Conservation (phyloP, 2,329 filamentous ascomycete genomes). For the Leptographium radiaticola region DNA sequence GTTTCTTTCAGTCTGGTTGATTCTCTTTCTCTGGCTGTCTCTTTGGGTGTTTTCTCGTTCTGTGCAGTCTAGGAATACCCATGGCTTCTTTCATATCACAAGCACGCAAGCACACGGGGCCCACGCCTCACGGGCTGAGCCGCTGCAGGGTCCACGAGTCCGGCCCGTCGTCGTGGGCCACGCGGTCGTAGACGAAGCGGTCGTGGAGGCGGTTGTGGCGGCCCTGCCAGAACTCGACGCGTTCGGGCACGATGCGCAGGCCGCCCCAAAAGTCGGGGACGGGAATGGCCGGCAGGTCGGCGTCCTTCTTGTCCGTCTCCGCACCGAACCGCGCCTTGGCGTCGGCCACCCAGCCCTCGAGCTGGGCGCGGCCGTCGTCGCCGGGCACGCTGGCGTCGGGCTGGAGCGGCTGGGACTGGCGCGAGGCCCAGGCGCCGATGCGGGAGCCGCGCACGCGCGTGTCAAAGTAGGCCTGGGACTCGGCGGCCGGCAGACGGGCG, state of each 20-base stretch:
- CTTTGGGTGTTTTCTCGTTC: background rate
- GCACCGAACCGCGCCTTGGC: constrained; percentile 64
- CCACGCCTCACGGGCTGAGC: constrained; percentile 49
- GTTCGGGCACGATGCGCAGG: constrained; percentile 68
- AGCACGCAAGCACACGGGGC: background rate
- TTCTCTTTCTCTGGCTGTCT: background rate
- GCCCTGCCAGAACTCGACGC: constrained; percentile 94
- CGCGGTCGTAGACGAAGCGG: constrained; percentile 71
- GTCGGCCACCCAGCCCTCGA: constrained; percentile 68
- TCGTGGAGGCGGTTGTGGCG: constrained; percentile 83
- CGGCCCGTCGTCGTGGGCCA: constrained; percentile 18
- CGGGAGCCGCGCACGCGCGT: constrained; percentile 64
- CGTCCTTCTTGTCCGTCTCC: constrained; percentile 55
- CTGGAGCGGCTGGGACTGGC: constrained; percentile 64
- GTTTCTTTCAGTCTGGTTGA: background rate
- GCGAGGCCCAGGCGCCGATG: constrained; percentile 86
- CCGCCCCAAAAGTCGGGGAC: constrained; percentile 94
- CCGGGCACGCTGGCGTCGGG: constrained; percentile 16
- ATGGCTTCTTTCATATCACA: background rate
- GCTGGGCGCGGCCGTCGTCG: constrained; percentile 56
- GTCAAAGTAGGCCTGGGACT: constrained; percentile 59
- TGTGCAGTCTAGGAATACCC: background rate
- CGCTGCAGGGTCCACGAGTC: constrained; percentile 54
- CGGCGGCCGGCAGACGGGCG: constrained; percentile 51
- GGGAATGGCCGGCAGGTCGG: constrained; percentile 50